Evolutionary conservation across 805 yeast species (phyloP).

Genomic region (Ogataea degrootiae): DNA sequence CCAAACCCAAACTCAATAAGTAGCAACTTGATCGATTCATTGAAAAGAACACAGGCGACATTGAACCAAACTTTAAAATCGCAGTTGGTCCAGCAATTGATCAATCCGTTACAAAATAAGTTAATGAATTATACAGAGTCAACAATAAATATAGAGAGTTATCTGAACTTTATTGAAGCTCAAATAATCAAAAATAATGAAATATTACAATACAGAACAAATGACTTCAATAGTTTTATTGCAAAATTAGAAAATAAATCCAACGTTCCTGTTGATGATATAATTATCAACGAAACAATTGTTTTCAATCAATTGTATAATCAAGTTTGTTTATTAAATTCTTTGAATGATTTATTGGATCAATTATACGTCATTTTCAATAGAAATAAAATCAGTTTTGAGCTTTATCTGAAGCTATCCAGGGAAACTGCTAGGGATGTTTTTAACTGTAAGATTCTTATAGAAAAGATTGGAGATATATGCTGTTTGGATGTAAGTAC

Average conservation of each 20-base stretch:
- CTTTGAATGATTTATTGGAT: conserved; percentile 63
- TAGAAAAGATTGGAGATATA: conserved; percentile 29
- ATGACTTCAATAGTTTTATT: conserved; percentile 7
- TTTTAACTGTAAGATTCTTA: conserved; percentile 47
- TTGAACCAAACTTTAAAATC: no score
- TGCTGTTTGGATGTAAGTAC: conserved; percentile 12
- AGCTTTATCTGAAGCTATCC: conserved; percentile 37
- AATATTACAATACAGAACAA: conserved; percentile 13
- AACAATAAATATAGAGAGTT: conserved; percentile 11
- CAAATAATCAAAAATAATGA: conserved; percentile 21
- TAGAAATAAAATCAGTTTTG: conserved; percentile 39
- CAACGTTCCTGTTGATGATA: conserved; percentile 34
- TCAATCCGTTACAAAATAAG: conserved; percentile 11
- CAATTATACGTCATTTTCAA: conserved; percentile 55
- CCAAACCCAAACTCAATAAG: conserved; percentile 24
- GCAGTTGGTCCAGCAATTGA: background rate
- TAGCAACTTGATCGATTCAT: background rate
- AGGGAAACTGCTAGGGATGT: conserved; percentile 62
- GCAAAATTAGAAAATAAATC: conserved; percentile 25
- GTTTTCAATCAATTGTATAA: conserved; percentile 60
- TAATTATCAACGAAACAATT: conserved; percentile 46
- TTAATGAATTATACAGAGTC: conserved; percentile 17
- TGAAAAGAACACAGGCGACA: background rate
- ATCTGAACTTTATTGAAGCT: conserved; percentile 11
- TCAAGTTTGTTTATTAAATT: conserved; percentile 59